phyloP scores from a whole-genome alignment of 306 rosid species.

The Prosopis cineraria region DNA sequence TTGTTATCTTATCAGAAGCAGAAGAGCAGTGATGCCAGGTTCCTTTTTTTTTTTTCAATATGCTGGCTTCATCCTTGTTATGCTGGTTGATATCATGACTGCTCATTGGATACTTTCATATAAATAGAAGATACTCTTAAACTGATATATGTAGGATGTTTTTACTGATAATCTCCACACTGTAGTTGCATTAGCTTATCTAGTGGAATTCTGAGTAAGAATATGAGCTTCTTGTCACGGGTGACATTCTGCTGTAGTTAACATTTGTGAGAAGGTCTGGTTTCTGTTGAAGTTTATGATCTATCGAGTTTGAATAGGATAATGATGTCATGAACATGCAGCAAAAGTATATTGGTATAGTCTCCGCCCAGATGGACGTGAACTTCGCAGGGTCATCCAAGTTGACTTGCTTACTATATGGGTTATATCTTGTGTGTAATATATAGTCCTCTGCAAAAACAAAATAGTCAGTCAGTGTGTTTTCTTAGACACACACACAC shows the following conservation, averaged over 20 bases:
- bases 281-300: slow-evolving; percentile 1
- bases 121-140: not conserved
- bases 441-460: not conserved
- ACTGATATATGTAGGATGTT: slow-evolving; percentile 15
- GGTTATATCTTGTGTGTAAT: not conserved
- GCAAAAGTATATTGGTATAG: slow-evolving; percentile 25
- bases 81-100: not conserved
- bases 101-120: slow-evolving; percentile 1
- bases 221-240: not conserved
- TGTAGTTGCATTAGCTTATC: slow-evolving; percentile 13
- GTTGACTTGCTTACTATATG: slow-evolving; percentile 10
- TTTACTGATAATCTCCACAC: slow-evolving; percentile 19
- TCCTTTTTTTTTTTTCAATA: not conserved
- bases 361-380: slow-evolving; percentile 28
- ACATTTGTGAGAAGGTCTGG: not conserved
- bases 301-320: slow-evolving; percentile 33
- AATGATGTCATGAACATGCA: slow-evolving; percentile 23
- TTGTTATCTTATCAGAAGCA: slow-evolving; percentile 6
- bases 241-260: not conserved
- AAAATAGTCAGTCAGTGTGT: not conserved
- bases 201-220: slow-evolving; percentile 13
- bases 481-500: not conserved
- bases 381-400: slow-evolving; percentile 34
- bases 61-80: slow-evolving; percentile 3
- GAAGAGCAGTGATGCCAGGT: slow-evolving; percentile 1